Base-by-base conservation (phyloP, 805 yeast species). In the Kodamaea sagamina region DNA sequence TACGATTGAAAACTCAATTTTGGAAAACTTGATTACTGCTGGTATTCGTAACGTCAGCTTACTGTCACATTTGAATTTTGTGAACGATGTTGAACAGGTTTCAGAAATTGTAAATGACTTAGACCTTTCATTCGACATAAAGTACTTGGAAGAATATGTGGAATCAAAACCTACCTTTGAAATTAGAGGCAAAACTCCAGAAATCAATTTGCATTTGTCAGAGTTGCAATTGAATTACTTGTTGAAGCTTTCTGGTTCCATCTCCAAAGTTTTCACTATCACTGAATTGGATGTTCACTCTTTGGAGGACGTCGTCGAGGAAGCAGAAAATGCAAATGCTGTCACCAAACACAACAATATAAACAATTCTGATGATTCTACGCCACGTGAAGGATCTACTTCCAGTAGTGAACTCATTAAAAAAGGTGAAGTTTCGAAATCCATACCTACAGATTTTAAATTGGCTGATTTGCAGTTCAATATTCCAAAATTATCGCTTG, bases 11-110 rank as follows among this genome's bases (percentile, higher is more conserved):
- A 42, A 34, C 0, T 52, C 68, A 8, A 64, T 78, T 16, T 29
- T 29, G 34, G 34, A 29, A 15, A 89, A 88, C 55, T 57, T 72
- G 5, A 78, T 90, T 10, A 58, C 70, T 11, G 75, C 88, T 6
- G 95, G 96, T 0, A 67, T 93, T 15, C 70, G 89, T 34, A 81
- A 88, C 38, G 82, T 89, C 3, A 78, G 75, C 43, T 64, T 92
- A n/a, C 64, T 78, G 0, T 85, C 97, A 0, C 61, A 62, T 3
- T 78, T 89, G 52, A 66, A 77, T 43, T 66, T 80, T 42, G 71
- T 65, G 2, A 65, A 67, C 7, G 71, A 58, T 2, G 51, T 63
- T 2, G 57, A 63, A 11, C 95, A 86, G 52, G 53, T 65, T 1
- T 65, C 85, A 22, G 82, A 84, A 44, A 79, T 92, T 35, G 75